phyloP scores from a whole-genome alignment of 129 eudicot genomes.

The Scalesia atractyloides region DNA sequence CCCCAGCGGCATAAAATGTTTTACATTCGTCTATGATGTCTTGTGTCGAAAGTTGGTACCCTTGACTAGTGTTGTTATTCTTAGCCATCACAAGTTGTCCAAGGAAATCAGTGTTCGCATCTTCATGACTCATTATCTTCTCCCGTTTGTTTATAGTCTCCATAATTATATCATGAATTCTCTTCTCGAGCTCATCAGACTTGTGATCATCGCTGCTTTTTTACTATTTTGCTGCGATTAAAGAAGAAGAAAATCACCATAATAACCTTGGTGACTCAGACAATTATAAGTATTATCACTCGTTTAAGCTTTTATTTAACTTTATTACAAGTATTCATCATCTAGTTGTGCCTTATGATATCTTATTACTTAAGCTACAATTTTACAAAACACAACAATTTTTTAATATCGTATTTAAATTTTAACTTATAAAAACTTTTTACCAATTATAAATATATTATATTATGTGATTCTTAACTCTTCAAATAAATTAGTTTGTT shows the following conservation, averaged over 20 bases:
- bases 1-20: slow-evolving; percentile 41
- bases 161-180: slow-evolving; percentile 24
- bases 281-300: no score
- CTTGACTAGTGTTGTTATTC: slow-evolving; percentile 11
- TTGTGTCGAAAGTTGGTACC: slow-evolving; percentile 29
- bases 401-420: no score
- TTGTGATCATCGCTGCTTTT: slow-evolving; percentile 30
- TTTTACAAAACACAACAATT: no score
- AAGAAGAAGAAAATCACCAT: not conserved
- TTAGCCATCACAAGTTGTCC: slow-evolving; percentile 41
- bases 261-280: no score
- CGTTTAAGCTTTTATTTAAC: no score
- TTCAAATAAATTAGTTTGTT: no score
- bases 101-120: slow-evolving; percentile 26
- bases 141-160: slow-evolving; percentile 29
- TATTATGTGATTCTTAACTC: no score
- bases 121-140: slow-evolving; percentile 14
- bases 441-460: no score
- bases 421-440: no score
- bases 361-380: no score
- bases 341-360: no score
- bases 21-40: slow-evolving; percentile 46
- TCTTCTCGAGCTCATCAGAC: slow-evolving; percentile 34
- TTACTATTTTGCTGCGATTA: slow-evolving; percentile 26
- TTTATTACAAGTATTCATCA: no score